Conservation (phyloP, 768 basidiomycete genomes). For the Thelephora ganbajun region DNA sequence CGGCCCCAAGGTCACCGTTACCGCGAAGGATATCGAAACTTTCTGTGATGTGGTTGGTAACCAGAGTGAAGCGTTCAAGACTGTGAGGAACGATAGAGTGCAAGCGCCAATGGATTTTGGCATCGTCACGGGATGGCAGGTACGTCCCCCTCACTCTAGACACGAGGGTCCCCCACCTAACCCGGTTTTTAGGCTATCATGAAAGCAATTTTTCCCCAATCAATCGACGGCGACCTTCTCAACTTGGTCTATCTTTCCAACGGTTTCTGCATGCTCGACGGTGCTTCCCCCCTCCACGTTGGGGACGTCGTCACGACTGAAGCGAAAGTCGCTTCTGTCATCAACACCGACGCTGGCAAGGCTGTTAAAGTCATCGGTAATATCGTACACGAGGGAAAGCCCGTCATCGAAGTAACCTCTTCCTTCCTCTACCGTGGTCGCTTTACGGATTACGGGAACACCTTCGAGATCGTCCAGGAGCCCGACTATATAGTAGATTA, state of each 20-base stretch:
- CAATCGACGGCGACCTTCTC: conserved; percentile 87
- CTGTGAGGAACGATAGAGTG: conserved; percentile 48
- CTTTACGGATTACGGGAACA: conserved; percentile 89
- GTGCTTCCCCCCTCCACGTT: conserved; percentile 58
- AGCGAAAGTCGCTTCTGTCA: conserved; percentile 79
- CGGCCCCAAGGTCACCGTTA: conserved; percentile 76
- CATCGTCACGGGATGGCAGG: conserved; percentile 98
- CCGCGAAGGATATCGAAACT: conserved; percentile 61
- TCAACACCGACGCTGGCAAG: conserved; percentile 86
- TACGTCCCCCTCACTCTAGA: conserved; percentile 22
- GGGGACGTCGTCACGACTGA: conserved; percentile 87
- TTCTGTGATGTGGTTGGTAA: conserved; percentile 94
- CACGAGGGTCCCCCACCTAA: background rate
- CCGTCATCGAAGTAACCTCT: conserved; percentile 87
- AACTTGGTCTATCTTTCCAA: conserved; percentile 97
- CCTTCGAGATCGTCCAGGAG: conserved; percentile 87
- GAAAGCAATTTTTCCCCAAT: conserved; percentile 88
- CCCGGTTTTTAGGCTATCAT: conserved; percentile 75
- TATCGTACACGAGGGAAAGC: conserved; percentile 62
- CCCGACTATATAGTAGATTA: conserved; percentile 76
- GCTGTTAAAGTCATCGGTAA: conserved; percentile 80
- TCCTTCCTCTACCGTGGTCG: conserved; percentile 94
- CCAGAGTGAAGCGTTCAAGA: conserved; percentile 83
- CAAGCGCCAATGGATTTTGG: conserved; percentile 98
- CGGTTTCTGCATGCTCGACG: conserved; percentile 82